Conservation (phyloP, 495 filamentous ascomycete species). For the Penicillium silybi region DNA sequence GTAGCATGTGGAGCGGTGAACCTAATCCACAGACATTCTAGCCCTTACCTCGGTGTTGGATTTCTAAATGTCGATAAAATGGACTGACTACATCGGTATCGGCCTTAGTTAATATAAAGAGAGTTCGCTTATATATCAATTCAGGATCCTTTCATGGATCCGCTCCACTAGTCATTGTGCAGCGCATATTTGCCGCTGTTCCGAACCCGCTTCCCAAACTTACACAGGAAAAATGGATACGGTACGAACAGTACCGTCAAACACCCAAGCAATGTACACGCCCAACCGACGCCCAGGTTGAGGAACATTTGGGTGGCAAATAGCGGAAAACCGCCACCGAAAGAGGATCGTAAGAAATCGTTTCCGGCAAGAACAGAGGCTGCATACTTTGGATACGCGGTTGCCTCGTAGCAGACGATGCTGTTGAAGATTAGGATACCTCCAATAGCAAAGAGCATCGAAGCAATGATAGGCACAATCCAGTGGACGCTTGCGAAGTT, state of each 20-base stretch:
- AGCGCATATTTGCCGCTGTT: conserved; percentile 23
- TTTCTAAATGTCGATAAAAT: too few species aligned
- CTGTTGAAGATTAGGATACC: conserved; percentile 55
- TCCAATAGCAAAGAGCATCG: conserved; percentile 48
- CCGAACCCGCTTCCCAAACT: conserved; percentile 24
- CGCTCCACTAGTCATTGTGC: too few species aligned
- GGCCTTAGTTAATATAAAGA: too few species aligned
- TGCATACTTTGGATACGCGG: conserved; percentile 41
- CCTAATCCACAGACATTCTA: too few species aligned
- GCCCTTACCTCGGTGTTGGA: too few species aligned
- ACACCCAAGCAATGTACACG: conserved; percentile 57
- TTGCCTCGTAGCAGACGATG: conserved; percentile 44
- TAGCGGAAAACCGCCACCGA: conserved; percentile 49
- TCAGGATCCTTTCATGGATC: too few species aligned
- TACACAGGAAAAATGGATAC: conserved; percentile 31
- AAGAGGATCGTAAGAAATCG: conserved; percentile 42
- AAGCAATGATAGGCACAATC: conserved; percentile 57
- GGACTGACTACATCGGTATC: too few species aligned
- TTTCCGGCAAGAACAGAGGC: conserved; percentile 51
- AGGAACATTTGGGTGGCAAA: conserved; percentile 51
- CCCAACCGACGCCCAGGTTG: conserved; percentile 60
- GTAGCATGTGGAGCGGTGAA: too few species aligned
- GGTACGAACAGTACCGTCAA: conserved; percentile 41
- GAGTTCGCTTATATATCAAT: too few species aligned
- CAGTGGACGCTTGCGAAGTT: conserved; percentile 49